Conservation (phyloP, 257 asterid species). For the Rauvolfia tetraphylla region DNA sequence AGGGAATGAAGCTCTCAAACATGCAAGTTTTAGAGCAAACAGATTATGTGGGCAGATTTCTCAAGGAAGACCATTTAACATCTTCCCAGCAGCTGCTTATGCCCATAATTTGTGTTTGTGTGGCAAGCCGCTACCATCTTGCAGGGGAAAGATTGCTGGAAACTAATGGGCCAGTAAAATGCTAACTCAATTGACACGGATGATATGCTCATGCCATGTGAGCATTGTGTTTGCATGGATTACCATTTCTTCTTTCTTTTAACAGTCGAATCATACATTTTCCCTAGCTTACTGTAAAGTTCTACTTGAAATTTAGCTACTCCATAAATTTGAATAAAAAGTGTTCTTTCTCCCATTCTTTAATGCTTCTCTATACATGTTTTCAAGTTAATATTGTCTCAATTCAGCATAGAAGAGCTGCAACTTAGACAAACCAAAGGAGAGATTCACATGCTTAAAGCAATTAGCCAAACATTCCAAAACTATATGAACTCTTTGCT, state of each 20-base stretch:
- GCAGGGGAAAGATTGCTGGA: conserved; percentile 41
- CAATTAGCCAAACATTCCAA: too few relatives aligned
- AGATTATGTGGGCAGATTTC: conserved; percentile 84
- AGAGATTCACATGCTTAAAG: not conserved
- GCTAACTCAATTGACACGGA: conserved; percentile 47
- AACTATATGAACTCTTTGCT: not conserved
- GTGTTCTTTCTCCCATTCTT: conserved; percentile 6
- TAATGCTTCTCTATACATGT: not conserved
- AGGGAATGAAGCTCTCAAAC: conserved; percentile 46
- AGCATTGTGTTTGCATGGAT: conserved; percentile 24
- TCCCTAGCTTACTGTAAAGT: conserved; percentile 6
- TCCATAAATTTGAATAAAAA: not conserved
- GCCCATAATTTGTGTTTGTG: conserved; percentile 80
- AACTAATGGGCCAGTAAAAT: conserved; percentile 55
- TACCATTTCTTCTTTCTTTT: conserved; percentile 12
- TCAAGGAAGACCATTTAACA: conserved; percentile 65
- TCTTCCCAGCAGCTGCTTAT: conserved; percentile 66
- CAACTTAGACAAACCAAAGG: too few relatives aligned
- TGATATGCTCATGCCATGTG: conserved; percentile 35
- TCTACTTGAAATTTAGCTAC: conserved; percentile 1
- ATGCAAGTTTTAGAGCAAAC: conserved; percentile 76
- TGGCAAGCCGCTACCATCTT: conserved; percentile 73
- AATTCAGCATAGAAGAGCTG: not conserved
- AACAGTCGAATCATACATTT: conserved; percentile 9
- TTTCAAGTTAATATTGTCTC: not conserved